Evolutionary conservation across 2,329 filamentous ascomycete species (phyloP), one percentile per base, ranked within the genome.

Genomic region (Clonostachys sp.): DNA sequence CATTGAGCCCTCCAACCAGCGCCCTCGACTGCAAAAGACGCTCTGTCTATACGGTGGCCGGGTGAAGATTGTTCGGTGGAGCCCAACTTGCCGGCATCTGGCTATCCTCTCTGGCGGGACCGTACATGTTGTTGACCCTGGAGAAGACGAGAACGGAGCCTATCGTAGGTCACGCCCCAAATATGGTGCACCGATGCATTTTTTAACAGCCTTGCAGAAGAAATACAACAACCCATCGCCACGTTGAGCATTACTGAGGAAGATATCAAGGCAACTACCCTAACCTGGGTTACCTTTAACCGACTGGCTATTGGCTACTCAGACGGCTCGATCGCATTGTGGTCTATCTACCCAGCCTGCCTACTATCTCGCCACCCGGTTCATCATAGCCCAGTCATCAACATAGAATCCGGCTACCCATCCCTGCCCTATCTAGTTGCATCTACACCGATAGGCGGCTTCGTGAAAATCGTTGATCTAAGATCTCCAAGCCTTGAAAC

Each of bases 251-350:
- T 80, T 6, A 59, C 62, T 0, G 62, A 70, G 13, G 78, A 82
- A 57, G 65, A 73, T 47, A 64, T 65, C 41, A 62, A 70, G 24
- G 73, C 75, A 30, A 80, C 77, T 14, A 71, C 73, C 49, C 68
- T 83, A 45, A 68, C 77, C 12, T 83, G 80, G 80, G 61, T 74
- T 34, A 75, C 72, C 49, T 68, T 71, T 52, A 82, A 82, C 55
- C 73, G 78, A 18, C 61, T 83, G 38, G 75, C 69, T 1, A 63
- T 79, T 33, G 80, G 77, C 44, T 78, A 81, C 56, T 72, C 70
- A 1, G 80, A 83, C 50, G 80, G 80, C 34, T 78, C 74, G 17
- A 64, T 83, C 35, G 69, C 70, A 17, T 63, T 82, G 12, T 83
- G 79, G 79, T 82, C 78, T 12, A 55, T 83, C 40, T 65, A 67